Percentiles rank a stretch among this genome's conserved stretches.
Evolutionary conservation across 495 filamentous ascomycete species (phyloP).

Genomic region (Cercophora samala): DNA sequence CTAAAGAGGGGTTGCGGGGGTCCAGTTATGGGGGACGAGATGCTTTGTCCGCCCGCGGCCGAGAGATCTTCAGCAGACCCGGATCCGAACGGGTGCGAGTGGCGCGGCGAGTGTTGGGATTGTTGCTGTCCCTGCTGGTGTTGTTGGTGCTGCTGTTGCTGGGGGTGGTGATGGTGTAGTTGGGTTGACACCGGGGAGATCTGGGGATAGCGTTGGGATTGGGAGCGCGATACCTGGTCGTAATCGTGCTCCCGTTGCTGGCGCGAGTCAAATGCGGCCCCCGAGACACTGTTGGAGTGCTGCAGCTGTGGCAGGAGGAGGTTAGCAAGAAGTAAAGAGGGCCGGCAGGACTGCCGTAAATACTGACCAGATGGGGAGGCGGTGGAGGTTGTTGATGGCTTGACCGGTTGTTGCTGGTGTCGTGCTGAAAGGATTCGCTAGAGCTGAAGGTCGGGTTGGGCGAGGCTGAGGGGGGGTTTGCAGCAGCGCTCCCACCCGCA

Average conservation of each 20-base stretch:
- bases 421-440: constrained; percentile 47
- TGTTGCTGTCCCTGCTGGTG: constrained; percentile 24
- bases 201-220: constrained; percentile 35
- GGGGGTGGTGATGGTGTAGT: constrained; percentile 34
- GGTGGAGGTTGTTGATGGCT: constrained; percentile 23
- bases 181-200: constrained; percentile 31
- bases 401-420: constrained; percentile 17
- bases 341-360: constrained; percentile 31
- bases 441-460: constrained; percentile 43
- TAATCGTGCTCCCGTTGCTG: constrained; percentile 29
- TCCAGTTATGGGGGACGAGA: constrained; percentile 30
- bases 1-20: constrained; percentile 27
- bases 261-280: constrained; percentile 27
- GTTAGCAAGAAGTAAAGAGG: constrained; percentile 19
- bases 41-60: constrained; percentile 19
- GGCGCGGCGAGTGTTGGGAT: constrained; percentile 28
- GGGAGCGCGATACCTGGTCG: constrained; percentile 36
- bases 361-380: constrained; percentile 32
- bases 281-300: constrained; percentile 36
- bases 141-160: constrained; percentile 28
- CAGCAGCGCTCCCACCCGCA: constrained; percentile 31
- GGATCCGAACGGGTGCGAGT: constrained; percentile 21
- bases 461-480: constrained; percentile 46
- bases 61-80: constrained; percentile 42
- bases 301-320: constrained; percentile 29